Base-by-base conservation (phyloP, 2,329 filamentous ascomycete species). In the Pestalotiopsis sp. region DNA sequence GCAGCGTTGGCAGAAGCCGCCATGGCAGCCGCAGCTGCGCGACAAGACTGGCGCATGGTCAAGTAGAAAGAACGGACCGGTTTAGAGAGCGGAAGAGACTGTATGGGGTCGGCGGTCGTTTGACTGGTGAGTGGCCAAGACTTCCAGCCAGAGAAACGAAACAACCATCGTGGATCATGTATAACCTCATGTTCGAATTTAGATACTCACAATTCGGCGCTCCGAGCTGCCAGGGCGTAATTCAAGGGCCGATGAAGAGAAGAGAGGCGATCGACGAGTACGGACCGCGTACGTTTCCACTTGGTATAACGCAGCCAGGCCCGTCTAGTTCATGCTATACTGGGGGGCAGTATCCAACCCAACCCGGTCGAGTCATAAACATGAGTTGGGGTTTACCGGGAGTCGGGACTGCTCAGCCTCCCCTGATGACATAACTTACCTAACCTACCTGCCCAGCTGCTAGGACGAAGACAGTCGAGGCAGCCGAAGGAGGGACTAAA, bases 1-100 rank as follows among this genome's bases (percentile, higher is more conserved):
- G 75, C 71, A 36, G 80, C 78, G 45, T 27, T 66, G 25, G 64
- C 52, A 20, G 62, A 12, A 25, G 57, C 36, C 25, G 62, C 39
- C 38, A 25, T 27, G 62, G 62, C 39, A 52, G 62, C 62, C 31
- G 27, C 39, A 64, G 59, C 25, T 11, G 39, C 62, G 36, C 60
- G 60, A 27, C 60, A 39, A 38, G 60, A 41, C 60, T 63, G 25
- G 20, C 60, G 60, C 60, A 63, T 63, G 36, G 23, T 63, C 23
- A 23, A 31, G 60, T 38, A 17, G 11, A 39, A 36, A 36, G 59
- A 39, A 36, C 27, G 31, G n/a, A 61, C n/a, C 17, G 12, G 23
- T 13, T 58, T 12, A 17, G 17, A 59, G 12, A 61, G 23, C 27
- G 59, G 59, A 36, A 61, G 17, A 36, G 59, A 61, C 14, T 61